Percentiles rank a stretch among this genome's conserved stretches.
Evolutionary conservation across 179 eudicot species (phyloP).

Genomic region (Patellifolia procumbens): DNA sequence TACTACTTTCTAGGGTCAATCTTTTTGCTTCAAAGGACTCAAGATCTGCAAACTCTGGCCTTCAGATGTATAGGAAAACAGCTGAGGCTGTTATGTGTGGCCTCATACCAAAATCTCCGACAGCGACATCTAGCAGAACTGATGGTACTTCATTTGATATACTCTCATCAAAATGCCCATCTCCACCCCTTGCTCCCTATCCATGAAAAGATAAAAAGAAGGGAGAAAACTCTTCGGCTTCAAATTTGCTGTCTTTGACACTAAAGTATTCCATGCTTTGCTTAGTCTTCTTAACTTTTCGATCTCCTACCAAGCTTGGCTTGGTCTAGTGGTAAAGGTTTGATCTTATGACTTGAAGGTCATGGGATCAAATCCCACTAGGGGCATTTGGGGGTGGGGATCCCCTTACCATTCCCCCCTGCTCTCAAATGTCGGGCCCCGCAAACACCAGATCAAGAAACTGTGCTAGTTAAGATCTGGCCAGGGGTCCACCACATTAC

Average conservation of each 20-base stretch:
- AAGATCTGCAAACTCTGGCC: slow-evolving; percentile 52
- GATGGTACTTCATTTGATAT: slow-evolving; percentile 41
- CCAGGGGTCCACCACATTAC: too few relatives aligned
- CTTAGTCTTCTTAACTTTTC: neutral
- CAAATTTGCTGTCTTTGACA: neutral
- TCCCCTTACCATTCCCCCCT: too few relatives aligned
- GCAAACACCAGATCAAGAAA: too few relatives aligned
- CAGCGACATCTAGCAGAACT: slow-evolving; percentile 83
- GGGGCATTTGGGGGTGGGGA: too few relatives aligned
- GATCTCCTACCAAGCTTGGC: too few relatives aligned
- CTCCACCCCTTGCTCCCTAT: neutral
- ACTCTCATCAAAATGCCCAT: neutral
- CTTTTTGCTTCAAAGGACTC: slow-evolving; percentile 68
- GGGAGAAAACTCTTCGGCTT: neutral
- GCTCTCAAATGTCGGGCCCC: too few relatives aligned
- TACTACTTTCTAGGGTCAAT: slow-evolving; percentile 74
- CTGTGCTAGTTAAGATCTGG: too few relatives aligned
- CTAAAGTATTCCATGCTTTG: neutral
- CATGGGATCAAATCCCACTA: too few relatives aligned
- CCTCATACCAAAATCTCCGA: slow-evolving; percentile 81
- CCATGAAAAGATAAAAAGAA: too few relatives aligned
- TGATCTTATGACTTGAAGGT: too few relatives aligned
- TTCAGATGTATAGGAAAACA: slow-evolving; percentile 61
- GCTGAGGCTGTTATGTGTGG: slow-evolving; percentile 96
- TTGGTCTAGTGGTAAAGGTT: too few relatives aligned